phyloP scores from a whole-genome alignment of 495 filamentous ascomycete genomes.

The Neurospora terricola region DNA sequence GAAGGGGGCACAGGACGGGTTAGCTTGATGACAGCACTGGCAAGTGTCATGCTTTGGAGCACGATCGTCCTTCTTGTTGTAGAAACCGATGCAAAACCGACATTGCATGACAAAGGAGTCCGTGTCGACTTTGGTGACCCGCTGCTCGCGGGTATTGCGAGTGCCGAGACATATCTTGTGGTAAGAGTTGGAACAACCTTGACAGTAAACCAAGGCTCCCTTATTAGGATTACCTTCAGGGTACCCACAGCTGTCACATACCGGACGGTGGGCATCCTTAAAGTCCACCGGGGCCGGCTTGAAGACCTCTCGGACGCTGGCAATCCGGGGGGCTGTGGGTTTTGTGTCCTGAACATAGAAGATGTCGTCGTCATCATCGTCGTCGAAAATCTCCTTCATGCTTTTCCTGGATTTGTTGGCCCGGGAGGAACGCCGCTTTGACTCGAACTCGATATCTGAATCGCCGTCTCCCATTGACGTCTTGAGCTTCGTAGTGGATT shows the following conservation, averaged over 20 bases:
- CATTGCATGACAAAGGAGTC: slow-evolving; percentile 85
- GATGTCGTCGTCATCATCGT: slow-evolving; percentile 45
- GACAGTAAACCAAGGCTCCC: slow-evolving; percentile 68
- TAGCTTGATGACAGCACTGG: slow-evolving; percentile 51
- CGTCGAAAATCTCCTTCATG: slow-evolving; percentile 52
- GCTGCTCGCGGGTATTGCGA: slow-evolving; percentile 66
- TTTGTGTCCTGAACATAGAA: slow-evolving; percentile 50
- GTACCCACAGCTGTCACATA: slow-evolving; percentile 62
- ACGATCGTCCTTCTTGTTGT: slow-evolving; percentile 54
- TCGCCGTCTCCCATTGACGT: slow-evolving; percentile 6
- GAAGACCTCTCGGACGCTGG: slow-evolving; percentile 62
- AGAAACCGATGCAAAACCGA: slow-evolving; percentile 62
- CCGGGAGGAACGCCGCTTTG: slow-evolving; percentile 43
- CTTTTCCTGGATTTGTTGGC: slow-evolving; percentile 36
- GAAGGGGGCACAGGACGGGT: slow-evolving; percentile 60
- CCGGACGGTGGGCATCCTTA: slow-evolving; percentile 50
- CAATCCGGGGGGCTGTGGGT: slow-evolving; percentile 38
- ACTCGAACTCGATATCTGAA: slow-evolving; percentile 38
- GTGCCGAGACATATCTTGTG: slow-evolving; percentile 73
- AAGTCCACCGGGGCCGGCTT: slow-evolving; percentile 50
- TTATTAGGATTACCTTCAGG: slow-evolving; percentile 42
- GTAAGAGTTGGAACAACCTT: slow-evolving; percentile 77
- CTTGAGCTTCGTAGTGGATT: not conserved
- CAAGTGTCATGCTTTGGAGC: slow-evolving; percentile 64
- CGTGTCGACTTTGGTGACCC: slow-evolving; percentile 81